phyloP scores from a whole-genome alignment of 1,284 basidiomycete species.

The Sanghuangporus sanghuang region DNA sequence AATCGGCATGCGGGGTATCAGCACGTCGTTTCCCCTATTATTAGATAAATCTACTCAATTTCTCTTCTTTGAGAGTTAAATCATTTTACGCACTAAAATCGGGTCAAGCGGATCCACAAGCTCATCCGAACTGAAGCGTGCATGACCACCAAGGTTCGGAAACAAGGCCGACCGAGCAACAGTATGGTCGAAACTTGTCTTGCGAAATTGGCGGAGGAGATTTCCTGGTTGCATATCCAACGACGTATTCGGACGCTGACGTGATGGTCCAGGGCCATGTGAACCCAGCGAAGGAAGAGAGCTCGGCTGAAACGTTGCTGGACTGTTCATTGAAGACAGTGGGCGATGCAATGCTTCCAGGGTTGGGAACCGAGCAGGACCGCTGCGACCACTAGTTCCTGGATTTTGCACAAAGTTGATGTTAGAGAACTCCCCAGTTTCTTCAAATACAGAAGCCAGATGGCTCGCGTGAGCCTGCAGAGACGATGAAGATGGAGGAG shows the following conservation, averaged over 20 bases:
- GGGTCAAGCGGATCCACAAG: slow-evolving; percentile 9
- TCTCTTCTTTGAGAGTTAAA: neutral
- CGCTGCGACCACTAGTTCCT: slow-evolving; percentile 3
- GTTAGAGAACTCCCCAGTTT: slow-evolving; percentile 26
- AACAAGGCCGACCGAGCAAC: slow-evolving; percentile 64
- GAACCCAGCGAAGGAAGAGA: slow-evolving; percentile 62
- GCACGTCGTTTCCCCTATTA: slow-evolving; percentile 57
- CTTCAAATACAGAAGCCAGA: slow-evolving; percentile 53
- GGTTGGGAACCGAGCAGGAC: slow-evolving; percentile 29
- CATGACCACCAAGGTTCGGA: slow-evolving; percentile 43
- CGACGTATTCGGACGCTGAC: slow-evolving; percentile 35
- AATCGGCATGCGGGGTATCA: slow-evolving; percentile 68
- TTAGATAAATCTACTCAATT: neutral
- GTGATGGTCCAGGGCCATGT: slow-evolving; percentile 37
- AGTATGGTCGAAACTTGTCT: slow-evolving; percentile 91
- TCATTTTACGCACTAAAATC: slow-evolving; percentile 14
- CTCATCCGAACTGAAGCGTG: slow-evolving; percentile 7
- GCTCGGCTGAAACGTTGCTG: slow-evolving; percentile 51
- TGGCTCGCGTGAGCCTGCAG: slow-evolving; percentile 35
- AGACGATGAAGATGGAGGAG: slow-evolving; percentile 36
- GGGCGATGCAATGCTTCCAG: slow-evolving; percentile 35
- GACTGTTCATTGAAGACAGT: slow-evolving; percentile 43
- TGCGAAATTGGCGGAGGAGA: slow-evolving; percentile 67
- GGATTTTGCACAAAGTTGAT: slow-evolving; percentile 1
- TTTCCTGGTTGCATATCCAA: slow-evolving; percentile 38